phyloP scores from a whole-genome alignment of 495 filamentous ascomycete genomes.

The Aspergillus nanangensis region DNA sequence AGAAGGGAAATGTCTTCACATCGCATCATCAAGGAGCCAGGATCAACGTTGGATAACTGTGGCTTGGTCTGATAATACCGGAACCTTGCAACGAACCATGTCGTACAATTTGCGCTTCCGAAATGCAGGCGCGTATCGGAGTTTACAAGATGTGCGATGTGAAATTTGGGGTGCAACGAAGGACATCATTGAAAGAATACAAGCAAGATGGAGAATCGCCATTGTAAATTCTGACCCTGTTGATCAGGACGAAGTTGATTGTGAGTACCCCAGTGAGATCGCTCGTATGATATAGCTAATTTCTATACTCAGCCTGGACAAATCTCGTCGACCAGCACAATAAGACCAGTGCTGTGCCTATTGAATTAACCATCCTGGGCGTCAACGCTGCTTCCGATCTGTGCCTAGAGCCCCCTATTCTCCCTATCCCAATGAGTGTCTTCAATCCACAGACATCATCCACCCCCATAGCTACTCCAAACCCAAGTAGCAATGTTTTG shows the following conservation, averaged over 20 bases:
- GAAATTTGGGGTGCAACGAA: constrained; percentile 87
- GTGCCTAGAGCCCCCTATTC: constrained; percentile 42
- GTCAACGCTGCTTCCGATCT: constrained; percentile 64
- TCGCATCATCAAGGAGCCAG: constrained; percentile 77
- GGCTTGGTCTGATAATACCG: constrained; percentile 87
- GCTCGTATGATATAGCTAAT: too few species aligned
- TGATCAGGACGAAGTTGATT: constrained; percentile 68
- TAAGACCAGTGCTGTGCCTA: constrained; percentile 40
- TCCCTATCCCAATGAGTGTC: constrained; percentile 26
- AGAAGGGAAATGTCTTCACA: constrained; percentile 78
- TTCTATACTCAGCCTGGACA: constrained; percentile 46
- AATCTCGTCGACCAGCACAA: constrained; percentile 39
- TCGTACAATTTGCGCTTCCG: constrained; percentile 75
- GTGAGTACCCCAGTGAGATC: constrained; percentile 15
- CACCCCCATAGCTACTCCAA: constrained; percentile 42
- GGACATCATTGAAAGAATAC: constrained; percentile 65
- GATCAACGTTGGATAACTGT: constrained; percentile 85
- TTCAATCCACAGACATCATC: constrained; percentile 32
- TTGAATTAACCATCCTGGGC: constrained; percentile 56
- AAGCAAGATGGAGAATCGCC: constrained; percentile 76
- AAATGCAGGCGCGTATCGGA: constrained; percentile 47
- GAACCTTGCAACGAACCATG: constrained; percentile 68
- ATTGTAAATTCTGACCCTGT: constrained; percentile 70
- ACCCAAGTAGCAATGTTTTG: constrained; percentile 43
- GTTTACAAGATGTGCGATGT: constrained; percentile 58